phyloP scores from a whole-genome alignment of 805 yeast genomes.

The Barnettozyma wickerhamii region DNA sequence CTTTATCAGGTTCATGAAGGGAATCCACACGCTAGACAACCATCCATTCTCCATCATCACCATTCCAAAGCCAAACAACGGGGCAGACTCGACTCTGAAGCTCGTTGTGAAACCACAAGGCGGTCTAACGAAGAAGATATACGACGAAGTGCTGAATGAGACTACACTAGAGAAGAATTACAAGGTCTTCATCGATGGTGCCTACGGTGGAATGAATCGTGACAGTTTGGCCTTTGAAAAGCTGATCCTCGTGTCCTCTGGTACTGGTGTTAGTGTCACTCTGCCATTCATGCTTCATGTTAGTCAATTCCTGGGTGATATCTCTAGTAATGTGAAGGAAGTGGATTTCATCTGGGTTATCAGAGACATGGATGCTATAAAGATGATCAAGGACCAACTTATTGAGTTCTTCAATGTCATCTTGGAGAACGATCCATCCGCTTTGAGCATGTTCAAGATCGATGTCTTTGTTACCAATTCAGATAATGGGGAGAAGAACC shows the following conservation, averaged over 20 bases:
- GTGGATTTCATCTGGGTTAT: conserved; percentile 37
- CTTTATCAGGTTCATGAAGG: conserved; percentile 41
- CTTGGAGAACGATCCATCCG: not conserved
- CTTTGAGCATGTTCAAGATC: conserved; percentile 7
- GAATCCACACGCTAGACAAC: conserved; percentile 41
- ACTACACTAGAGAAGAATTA: conserved; percentile 25
- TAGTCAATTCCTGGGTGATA: conserved; percentile 18
- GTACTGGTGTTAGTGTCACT: conserved; percentile 50
- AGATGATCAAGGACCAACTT: conserved; percentile 36
- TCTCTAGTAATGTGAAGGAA: conserved; percentile 42
- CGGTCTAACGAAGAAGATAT: conserved; percentile 42
- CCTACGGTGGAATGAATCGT: conserved; percentile 51
- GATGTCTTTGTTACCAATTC: conserved; percentile 30
- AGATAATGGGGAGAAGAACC: conserved; percentile 5
- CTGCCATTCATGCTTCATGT: conserved; percentile 37
- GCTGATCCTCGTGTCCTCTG: conserved; percentile 39
- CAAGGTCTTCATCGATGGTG: conserved; percentile 43
- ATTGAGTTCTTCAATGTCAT: not conserved
- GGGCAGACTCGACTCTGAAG: conserved; percentile 27
- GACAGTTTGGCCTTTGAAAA: conserved; percentile 42
- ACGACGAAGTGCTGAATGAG: conserved; percentile 11
- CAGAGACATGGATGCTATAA: no score
- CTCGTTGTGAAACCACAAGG: conserved; percentile 41
- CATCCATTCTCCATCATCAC: conserved; percentile 54
- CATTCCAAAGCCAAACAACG: conserved; percentile 18